Evolutionary conservation across 2,329 filamentous ascomycete species (phyloP), one percentile per base, ranked within the genome.

Genomic region (Claviceps arundinis): DNA sequence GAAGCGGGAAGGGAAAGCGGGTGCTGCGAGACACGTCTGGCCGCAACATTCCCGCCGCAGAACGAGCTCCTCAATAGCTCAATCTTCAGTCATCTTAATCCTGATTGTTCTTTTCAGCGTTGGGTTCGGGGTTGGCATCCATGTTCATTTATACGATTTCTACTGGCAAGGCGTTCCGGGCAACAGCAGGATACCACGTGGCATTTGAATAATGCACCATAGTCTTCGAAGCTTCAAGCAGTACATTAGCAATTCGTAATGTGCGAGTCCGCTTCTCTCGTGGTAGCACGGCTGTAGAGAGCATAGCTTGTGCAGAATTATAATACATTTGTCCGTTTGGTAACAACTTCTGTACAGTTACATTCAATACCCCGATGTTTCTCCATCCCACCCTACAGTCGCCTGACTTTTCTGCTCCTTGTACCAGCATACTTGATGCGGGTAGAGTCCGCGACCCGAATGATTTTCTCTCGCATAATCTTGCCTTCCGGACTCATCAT

Each of bases 351-450:
- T 30, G 22, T 11, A 16, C 44, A 11, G 13, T 7, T 8, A n/a
- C 6, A 17, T 7, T 30, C 2, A 40, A 11, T 7, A 42, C 49
- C 7, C 30, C 16, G 16, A 24, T 37, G 34, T 17, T 17, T n/a
- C 13, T 7, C 11, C 14, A 3, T 44, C 42, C 14, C 26, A 3
- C 1, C 37, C 57, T 68, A 73, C 73, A 97, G 71, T 73, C 93
- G 85, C 70, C 90, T 90, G 41, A 83, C 85, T 66, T 84, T 87
- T 68, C 78, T 80, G 73, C 89, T 91, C 69, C 90, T 87, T 41
- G 87, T 88, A 64, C 93, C 94, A 70, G 90, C 93, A 75, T 97
- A 95, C 75, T 98, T 98, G 68, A 97, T 70, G 62, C 85, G 85
- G 52, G 91, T 97, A 42, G 81, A 77, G 71, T 98, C 93, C 37